phyloP scores from a whole-genome alignment of 345 rosid species.

The Eutrema japonicum region DNA sequence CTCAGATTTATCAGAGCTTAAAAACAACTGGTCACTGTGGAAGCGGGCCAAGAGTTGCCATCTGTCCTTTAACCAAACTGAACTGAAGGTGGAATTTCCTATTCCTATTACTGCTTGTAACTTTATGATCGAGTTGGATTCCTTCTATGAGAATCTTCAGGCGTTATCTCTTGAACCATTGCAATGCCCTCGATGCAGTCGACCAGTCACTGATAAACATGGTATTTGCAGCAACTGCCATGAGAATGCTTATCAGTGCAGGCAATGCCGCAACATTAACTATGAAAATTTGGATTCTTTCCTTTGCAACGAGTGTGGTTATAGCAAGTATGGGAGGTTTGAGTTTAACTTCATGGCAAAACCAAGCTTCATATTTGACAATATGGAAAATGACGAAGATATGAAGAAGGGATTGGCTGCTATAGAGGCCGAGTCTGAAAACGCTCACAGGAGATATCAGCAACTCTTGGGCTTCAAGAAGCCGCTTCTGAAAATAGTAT shows the following conservation, averaged over 20 bases:
- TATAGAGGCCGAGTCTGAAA: conserved; percentile 97
- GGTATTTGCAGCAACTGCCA: conserved; percentile 98
- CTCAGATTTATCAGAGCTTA: conserved; percentile 93
- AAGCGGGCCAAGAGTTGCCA: conserved; percentile 99
- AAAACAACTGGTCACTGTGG: conserved; percentile 97
- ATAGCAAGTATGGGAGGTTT: conserved; percentile 97
- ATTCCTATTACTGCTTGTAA: conserved; percentile 99
- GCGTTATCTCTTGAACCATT: conserved; percentile 96
- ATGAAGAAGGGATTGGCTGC: conserved; percentile 99
- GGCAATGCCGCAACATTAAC: conserved; percentile 99
- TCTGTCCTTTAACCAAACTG: conserved; percentile 95
- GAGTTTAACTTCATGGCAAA: conserved; percentile 99
- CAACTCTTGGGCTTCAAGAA: conserved; percentile 98
- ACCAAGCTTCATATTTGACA: conserved; percentile 95
- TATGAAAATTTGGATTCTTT: conserved; percentile 97
- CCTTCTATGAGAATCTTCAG: conserved; percentile 99
- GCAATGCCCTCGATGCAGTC: conserved; percentile 99
- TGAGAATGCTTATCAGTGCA: conserved; percentile 99
- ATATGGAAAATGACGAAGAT: conserved; percentile 98
- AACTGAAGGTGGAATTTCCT: conserved; percentile 95
- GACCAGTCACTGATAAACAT: conserved; percentile 95
- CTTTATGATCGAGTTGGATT: conserved; percentile 99
- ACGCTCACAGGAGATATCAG: conserved; percentile 99
- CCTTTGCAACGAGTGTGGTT: conserved; percentile 98
- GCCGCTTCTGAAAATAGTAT: conserved; percentile 95